Conservation (phyloP, 73 alveolate genomes). For the Stentor coeruleus region DNA sequence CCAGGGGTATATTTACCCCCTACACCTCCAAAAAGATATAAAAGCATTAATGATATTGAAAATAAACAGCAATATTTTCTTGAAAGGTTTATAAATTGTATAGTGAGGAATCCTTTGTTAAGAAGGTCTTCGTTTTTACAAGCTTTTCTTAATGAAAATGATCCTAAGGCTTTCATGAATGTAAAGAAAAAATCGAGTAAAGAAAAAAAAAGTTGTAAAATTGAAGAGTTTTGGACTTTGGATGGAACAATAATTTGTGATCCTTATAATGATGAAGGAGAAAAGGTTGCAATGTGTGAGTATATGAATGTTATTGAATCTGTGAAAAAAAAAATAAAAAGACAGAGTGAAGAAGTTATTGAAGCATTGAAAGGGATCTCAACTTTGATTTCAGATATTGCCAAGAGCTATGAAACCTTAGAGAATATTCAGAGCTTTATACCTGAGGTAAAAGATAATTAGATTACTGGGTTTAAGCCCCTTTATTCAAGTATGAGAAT, state of each 20-base stretch:
- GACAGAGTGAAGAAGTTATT: neutral
- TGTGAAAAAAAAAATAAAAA: neutral
- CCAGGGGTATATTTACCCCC: constrained; percentile 19
- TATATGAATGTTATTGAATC: neutral
- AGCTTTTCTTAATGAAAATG: neutral
- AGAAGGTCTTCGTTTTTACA: neutral
- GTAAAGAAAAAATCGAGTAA: too few species aligned
- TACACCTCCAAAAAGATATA: neutral
- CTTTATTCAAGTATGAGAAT: neutral
- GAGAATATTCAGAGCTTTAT: neutral
- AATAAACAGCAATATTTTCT: neutral
- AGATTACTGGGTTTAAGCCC: neutral
- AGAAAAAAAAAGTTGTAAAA: too few species aligned
- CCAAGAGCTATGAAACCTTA: neutral
- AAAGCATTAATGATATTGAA: neutral
- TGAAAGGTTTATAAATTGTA: neutral
- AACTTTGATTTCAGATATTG: neutral
- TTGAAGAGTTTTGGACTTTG: neutral
- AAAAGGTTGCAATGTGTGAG: too few species aligned
- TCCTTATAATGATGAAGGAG: neutral
- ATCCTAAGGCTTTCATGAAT: neutral
- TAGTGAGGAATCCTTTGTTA: neutral
- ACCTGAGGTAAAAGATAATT: neutral
- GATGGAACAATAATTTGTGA: neutral
- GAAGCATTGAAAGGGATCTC: neutral